phyloP scores from a whole-genome alignment of 768 basidiomycete genomes.

The Tulasnella sp. region DNA sequence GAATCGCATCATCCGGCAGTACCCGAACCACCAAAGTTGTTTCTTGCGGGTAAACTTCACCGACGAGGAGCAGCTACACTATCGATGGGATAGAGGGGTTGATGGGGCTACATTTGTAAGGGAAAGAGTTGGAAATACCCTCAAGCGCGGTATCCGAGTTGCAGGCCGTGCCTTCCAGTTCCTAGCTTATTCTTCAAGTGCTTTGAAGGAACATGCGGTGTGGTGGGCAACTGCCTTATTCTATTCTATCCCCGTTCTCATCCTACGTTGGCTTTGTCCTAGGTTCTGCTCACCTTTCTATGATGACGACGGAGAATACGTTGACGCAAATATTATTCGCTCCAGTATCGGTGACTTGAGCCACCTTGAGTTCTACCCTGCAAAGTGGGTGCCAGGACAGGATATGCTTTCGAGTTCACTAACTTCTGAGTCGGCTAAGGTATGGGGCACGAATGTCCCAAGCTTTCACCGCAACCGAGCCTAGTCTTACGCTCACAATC shows the following conservation, averaged over 20 bases:
- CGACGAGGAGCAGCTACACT: slow-evolving; percentile 67
- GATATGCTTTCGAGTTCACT: slow-evolving; percentile 28
- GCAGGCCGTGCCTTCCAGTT: slow-evolving; percentile 46
- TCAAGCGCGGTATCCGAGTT: slow-evolving; percentile 54
- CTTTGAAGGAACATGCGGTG: slow-evolving; percentile 67
- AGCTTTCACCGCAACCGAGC: slow-evolving; percentile 63
- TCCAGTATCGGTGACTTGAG: slow-evolving; percentile 40
- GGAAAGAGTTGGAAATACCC: slow-evolving; percentile 42
- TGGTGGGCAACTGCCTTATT: slow-evolving; percentile 28
- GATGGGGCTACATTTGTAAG: slow-evolving; percentile 45
- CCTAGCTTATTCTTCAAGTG: slow-evolving; percentile 62
- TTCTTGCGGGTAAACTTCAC: slow-evolving; percentile 78
- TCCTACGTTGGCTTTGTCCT: slow-evolving; percentile 23
- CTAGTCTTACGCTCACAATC: slow-evolving; percentile 34
- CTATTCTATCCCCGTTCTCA: neutral
- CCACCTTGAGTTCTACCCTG: slow-evolving; percentile 31
- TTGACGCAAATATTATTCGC: slow-evolving; percentile 42
- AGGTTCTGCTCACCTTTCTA: slow-evolving; percentile 52
- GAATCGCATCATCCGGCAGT: slow-evolving; percentile 67
- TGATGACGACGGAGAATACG: slow-evolving; percentile 21
- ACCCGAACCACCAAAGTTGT: slow-evolving; percentile 43
- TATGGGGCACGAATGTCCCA: slow-evolving; percentile 62
- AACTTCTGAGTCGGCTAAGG: slow-evolving; percentile 44
- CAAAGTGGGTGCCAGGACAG: neutral
- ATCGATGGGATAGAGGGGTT: slow-evolving; percentile 56